Base-by-base conservation (phyloP, 1,284 basidiomycete genomes). In the Sporisorium exsertum region DNA sequence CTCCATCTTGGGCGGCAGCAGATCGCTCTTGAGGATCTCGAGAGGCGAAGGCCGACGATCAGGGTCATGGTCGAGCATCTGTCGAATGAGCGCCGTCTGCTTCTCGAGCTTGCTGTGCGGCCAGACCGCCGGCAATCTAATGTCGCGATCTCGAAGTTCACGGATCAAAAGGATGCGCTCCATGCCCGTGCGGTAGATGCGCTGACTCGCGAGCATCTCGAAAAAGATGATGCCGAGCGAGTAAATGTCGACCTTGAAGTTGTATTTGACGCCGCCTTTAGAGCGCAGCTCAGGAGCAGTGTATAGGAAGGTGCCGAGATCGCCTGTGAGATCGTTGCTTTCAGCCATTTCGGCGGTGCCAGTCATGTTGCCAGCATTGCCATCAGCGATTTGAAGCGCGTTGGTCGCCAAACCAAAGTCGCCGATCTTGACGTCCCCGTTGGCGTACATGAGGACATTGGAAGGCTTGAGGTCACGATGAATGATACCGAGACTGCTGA, bases 191-290 rank as follows among this genome's bases (percentile, higher is more conserved):
- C 89, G 88, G 87, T 97, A 96, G 40, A 79, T 77, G 3, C 80
- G 72, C 55, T 82, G 81, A 81, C 87, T 83, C 52, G 92, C 94
- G 84, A 95, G 94, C 94, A 97, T 97, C 87, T 98, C 95, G 82
- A 98, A 98, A 86, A 97, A 96, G 29, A 97, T 95, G 79, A 98
- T 92, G 13, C 84, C 95, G 6, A 97, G 89, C 81, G 94, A 95
- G 84, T 97, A 98, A 89, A 98, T 92, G 84, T 98, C 95, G 4
- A 95, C 95, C 84, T 97, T 94, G 59, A 89, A 90, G 78, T 93
- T 86, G 69, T 85, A 91, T 53, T 91, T 88, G 20, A 90, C 89
- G 0, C 90, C 89, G 80, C 86, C 65, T 33, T 77, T 79, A 20
- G 67, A 52, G 12, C 79, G 72, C 58, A 78, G 72, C 71, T 81